Conservation (phyloP, 768 basidiomycete species). For the Kwoniella shandongensis region DNA sequence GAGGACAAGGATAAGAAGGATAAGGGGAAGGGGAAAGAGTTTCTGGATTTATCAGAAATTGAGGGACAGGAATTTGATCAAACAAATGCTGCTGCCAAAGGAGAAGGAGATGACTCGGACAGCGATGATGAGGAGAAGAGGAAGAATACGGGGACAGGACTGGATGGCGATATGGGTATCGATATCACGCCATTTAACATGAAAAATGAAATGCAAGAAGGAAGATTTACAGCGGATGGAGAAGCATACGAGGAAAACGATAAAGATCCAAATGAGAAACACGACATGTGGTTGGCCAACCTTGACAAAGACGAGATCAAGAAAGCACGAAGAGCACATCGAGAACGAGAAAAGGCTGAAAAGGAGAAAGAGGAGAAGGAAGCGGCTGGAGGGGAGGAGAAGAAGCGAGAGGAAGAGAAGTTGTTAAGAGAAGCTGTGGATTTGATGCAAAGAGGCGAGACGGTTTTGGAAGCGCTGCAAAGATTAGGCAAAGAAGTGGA, state of each 20-base stretch:
- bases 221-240: slow-evolving; percentile 93
- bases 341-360: slow-evolving; percentile 67
- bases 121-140: slow-evolving; percentile 62
- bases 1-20: slow-evolving; percentile 54
- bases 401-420: slow-evolving; percentile 36
- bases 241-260: slow-evolving; percentile 67
- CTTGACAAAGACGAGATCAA: slow-evolving; percentile 82
- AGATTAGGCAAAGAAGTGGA: slow-evolving; percentile 64
- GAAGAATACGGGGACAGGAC: slow-evolving; percentile 61
- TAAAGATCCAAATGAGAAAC: slow-evolving; percentile 83
- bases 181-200: slow-evolving; percentile 96
- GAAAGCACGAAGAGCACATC: slow-evolving; percentile 72
- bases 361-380: slow-evolving; percentile 73
- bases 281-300: slow-evolving; percentile 94
- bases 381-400: slow-evolving; percentile 55
- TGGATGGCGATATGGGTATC: slow-evolving; percentile 70
- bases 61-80: slow-evolving; percentile 86
- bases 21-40: slow-evolving; percentile 58
- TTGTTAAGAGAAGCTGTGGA: slow-evolving; percentile 60
- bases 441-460: slow-evolving; percentile 84
- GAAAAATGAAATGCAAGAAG: slow-evolving; percentile 98
- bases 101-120: slow-evolving; percentile 50
- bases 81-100: background rate
- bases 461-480: slow-evolving; percentile 82
- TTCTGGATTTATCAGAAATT: slow-evolving; percentile 85